A percentile compares a stretch with the other conserved stretches of the same genome.
Evolutionary conservation across 441 rosid species (phyloP).

Genomic region (Macaranga tanarius): DNA sequence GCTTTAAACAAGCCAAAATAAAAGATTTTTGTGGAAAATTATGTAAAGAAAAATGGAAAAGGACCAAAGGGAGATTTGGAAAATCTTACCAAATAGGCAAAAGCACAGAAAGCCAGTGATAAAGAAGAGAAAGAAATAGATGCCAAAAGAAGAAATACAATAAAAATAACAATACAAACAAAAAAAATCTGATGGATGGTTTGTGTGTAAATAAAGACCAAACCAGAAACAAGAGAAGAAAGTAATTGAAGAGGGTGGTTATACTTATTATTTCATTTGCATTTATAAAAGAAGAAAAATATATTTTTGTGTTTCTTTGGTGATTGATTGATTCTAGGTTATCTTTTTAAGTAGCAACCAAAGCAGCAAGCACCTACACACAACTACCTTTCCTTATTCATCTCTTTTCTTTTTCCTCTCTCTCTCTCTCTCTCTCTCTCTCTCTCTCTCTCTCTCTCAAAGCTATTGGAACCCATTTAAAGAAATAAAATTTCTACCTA

Average conservation of each 20-base stretch:
- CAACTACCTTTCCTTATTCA: conserved; percentile 35
- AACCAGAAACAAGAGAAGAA: background rate
- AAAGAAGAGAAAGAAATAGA: conserved; percentile 13
- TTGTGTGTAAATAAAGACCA: background rate
- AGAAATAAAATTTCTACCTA: conserved; percentile 20
- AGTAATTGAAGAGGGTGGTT: no score
- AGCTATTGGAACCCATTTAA: conserved; percentile 20
- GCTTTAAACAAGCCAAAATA: conserved; percentile 3
- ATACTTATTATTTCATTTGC: background rate
- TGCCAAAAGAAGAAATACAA: conserved; percentile 12
- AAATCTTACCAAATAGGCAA: conserved; percentile 28
- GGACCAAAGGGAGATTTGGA: conserved; percentile 7
- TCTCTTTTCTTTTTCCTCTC: conserved; percentile 7
- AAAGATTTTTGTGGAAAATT: background rate
- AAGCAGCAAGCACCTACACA: conserved; percentile 19
- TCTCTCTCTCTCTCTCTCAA: background rate
- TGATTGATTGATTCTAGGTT: conserved; percentile 24
- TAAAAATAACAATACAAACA: background rate
- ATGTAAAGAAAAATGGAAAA: background rate
- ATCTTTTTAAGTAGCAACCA: conserved; percentile 20
- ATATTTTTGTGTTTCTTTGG: background rate
- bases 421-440: background rate
- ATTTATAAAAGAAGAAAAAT: no score
- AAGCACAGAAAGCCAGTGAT: conserved; percentile 20
- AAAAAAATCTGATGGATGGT: background rate